Percentiles rank a stretch among this genome's conserved stretches.
These are phyloP conservation scores for Fraxinus greggii DNA, from an alignment of 305 asterid genomes.

Conservation along the genomic window DNA sequence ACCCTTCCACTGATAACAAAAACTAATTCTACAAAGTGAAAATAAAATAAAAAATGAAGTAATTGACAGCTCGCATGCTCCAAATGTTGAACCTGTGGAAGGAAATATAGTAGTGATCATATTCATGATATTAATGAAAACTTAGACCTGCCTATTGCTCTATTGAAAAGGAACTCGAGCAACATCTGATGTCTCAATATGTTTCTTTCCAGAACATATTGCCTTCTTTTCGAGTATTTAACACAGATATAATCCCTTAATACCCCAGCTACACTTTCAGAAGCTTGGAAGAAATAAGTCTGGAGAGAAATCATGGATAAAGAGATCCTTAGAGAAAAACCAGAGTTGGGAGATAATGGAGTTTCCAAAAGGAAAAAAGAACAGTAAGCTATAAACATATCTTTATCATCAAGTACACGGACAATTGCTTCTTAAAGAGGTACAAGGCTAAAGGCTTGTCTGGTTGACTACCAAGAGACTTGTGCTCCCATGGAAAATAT, in stretches of 20 bases:
- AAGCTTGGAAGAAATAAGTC: not conserved
- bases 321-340: not conserved
- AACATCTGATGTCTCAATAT: not conserved
- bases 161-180: not conserved
- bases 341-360: not conserved
- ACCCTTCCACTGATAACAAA: not conserved
- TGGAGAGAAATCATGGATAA: not conserved
- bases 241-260: not conserved
- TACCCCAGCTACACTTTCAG: not conserved
- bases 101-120: not conserved
- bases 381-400: not conserved
- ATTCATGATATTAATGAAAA: not conserved
- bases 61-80: not conserved
- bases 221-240: not conserved
- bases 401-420: not conserved
- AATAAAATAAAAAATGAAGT: not conserved
- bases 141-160: not conserved
- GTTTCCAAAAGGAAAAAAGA: not conserved
- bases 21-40: not conserved
- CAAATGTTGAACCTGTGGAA: not conserved
- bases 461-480: not conserved
- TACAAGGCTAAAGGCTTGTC: not conserved
- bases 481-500: not conserved
- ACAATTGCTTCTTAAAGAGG: not conserved
- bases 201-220: not conserved